These are phyloP conservation scores for Schizosaccharomyces cryophilus DNA, from an alignment of 805 yeast genomes.

Conservation along the genomic window DNA sequence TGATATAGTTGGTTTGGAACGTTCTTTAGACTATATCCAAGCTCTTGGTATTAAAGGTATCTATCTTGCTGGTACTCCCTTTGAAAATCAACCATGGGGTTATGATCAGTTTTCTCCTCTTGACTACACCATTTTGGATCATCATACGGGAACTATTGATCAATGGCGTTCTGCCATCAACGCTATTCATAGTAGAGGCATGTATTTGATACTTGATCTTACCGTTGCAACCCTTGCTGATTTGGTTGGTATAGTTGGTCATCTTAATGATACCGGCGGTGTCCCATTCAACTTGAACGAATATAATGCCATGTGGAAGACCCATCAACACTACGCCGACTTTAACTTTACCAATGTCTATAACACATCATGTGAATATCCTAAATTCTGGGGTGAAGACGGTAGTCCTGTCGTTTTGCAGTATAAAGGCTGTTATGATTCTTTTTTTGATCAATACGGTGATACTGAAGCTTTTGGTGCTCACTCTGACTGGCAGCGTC, in stretches of 20 bases:
- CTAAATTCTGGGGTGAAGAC: constrained; percentile 2
- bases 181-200: background rate
- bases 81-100: constrained; percentile 2
- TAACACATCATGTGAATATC: background rate
- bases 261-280: background rate
- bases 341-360: constrained; percentile 1
- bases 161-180: constrained; percentile 1
- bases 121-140: constrained; percentile 3
- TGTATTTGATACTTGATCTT: constrained; percentile 1
- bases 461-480: constrained; percentile 3
- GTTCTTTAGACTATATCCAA: background rate
- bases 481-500: constrained; percentile 4
- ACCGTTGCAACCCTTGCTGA: constrained; percentile 3
- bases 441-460: constrained; percentile 2
- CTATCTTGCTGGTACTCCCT: constrained; percentile 3
- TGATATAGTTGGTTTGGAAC: background rate
- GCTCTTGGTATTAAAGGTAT: background rate
- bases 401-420: background rate
- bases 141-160: constrained; percentile 1
- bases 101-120: constrained; percentile 2
- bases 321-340: background rate
- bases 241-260: background rate
- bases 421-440: background rate
- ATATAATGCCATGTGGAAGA: background rate
- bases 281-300: background rate